Base-by-base conservation (phyloP, 2,329 filamentous ascomycete genomes). In the Talaromyces sp. region DNA sequence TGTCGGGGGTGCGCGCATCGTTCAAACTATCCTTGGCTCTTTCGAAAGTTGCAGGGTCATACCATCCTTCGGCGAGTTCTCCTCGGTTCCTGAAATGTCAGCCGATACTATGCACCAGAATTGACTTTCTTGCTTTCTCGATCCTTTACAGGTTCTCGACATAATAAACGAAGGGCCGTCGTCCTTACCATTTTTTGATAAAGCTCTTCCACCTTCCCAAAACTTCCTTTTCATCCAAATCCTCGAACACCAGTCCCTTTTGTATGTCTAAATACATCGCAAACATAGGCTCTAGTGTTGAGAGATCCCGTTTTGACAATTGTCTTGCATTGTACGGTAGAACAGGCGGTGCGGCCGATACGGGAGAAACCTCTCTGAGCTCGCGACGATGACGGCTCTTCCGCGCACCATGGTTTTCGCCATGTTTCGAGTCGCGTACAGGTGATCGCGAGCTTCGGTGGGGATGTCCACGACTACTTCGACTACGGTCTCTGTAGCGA, bases 181-280 rank as follows among this genome's bases (percentile, higher is more conserved):
- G 31, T 61, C 62, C 77, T 73, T 81, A 88, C 93, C 94, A 99
- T 79, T 91, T 93, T 3, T 83, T 80, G 11, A 93, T 72, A 67
- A 97, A 99, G 70, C 91, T 93, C 80, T 96, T 96, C 91, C 93
- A 99, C 57, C 93, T 80, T 1, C 92, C 91, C 63, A 81, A 87
- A 0, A 86, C 75, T 70, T 97, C 92, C n/a, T 83, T 81, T 62
- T 90, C 86, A 57, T 85, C 82, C 64, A 97, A 78, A 9, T 83
- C 81, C 17, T 85, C 80, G 1, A 95, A 76, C 55, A 87, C 76
- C 40, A 89, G 81, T 39, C 85, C 80, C 75, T 97, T 97, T 73
- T 97, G 93, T 35, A 96, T 83, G 65, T 92, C 89, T 25, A 97
- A 81, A 66, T 97, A 97, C 50, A 89, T 84, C 15, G 86, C 89